phyloP scores from a whole-genome alignment of 352 stramenopile species.

The Pythium chondricola region DNA sequence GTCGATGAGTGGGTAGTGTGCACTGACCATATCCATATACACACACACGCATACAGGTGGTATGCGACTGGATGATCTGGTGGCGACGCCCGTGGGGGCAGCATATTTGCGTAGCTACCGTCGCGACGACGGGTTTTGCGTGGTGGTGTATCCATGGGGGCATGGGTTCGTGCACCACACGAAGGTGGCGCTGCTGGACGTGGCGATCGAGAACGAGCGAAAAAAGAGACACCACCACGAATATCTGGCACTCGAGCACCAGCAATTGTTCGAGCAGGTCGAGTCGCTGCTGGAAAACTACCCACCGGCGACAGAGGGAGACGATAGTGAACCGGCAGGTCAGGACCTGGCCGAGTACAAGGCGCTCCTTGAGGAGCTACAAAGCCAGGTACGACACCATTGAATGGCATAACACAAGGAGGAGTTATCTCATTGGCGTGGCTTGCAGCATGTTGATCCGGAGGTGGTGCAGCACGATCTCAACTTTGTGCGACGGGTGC shows the following conservation, averaged over 20 bases:
- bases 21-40: background rate
- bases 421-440: background rate
- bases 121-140: conserved; percentile 48
- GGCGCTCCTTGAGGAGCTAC: conserved; percentile 35
- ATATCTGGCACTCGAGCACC: conserved; percentile 47
- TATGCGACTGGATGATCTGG: conserved; percentile 49
- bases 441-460: conserved; percentile 38
- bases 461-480: conserved; percentile 40
- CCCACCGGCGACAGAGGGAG: conserved; percentile 8
- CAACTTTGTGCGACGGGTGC: conserved; percentile 51
- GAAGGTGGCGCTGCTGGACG: conserved; percentile 31
- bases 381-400: conserved; percentile 41
- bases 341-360: conserved; percentile 35
- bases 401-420: too few relatives aligned
- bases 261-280: conserved; percentile 68
- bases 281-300: conserved; percentile 50
- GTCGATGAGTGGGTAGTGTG: background rate
- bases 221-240: conserved; percentile 18
- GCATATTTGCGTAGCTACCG: conserved; percentile 61
- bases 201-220: conserved; percentile 19
- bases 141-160: conserved; percentile 67
- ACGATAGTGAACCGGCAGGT: background rate
- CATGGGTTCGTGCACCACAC: conserved; percentile 61
- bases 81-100: conserved; percentile 50
- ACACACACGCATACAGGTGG: too few relatives aligned